A percentile compares a stretch with the other conserved stretches of the same genome.
phyloP scores from a whole-genome alignment of 2,329 filamentous ascomycete genomes.

The Penicillium sp. region DNA sequence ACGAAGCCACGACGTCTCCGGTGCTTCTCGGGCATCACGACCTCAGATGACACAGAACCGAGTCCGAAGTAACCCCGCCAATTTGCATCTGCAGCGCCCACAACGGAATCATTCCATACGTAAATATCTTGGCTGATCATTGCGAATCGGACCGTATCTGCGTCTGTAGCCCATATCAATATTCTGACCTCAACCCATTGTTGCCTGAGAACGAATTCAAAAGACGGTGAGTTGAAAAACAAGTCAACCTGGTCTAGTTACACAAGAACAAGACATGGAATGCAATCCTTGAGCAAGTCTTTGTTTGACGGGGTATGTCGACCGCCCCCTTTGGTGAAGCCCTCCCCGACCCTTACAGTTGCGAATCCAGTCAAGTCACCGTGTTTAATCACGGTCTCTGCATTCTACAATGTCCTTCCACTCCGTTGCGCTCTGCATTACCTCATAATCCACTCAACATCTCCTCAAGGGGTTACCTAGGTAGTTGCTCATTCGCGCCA shows the following conservation, averaged over 20 bases:
- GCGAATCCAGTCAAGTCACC: background rate
- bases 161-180: constrained; percentile 21
- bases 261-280: background rate
- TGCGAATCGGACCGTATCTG: constrained; percentile 14
- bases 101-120: constrained; percentile 9
- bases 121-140: constrained; percentile 11
- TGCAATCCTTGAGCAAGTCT: background rate
- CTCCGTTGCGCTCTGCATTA: constrained; percentile 2
- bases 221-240: constrained; percentile 22
- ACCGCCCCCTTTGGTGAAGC: background rate
- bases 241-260: constrained; percentile 9
- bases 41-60: background rate
- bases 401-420: constrained; percentile 1
- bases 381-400: background rate
- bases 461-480: background rate
- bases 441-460: constrained; percentile 4
- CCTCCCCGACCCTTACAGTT: background rate
- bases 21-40: background rate
- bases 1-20: background rate
- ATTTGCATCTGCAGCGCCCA: constrained; percentile 24
- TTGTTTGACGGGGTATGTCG: background rate
- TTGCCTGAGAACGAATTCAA: constrained; percentile 15
- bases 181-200: constrained; percentile 16
- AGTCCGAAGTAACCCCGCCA: constrained; percentile 3
- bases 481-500: background rate